These are phyloP conservation scores for Penicillium canariense DNA, from an alignment of 495 filamentous ascomycete species.

Conservation along the genomic window DNA sequence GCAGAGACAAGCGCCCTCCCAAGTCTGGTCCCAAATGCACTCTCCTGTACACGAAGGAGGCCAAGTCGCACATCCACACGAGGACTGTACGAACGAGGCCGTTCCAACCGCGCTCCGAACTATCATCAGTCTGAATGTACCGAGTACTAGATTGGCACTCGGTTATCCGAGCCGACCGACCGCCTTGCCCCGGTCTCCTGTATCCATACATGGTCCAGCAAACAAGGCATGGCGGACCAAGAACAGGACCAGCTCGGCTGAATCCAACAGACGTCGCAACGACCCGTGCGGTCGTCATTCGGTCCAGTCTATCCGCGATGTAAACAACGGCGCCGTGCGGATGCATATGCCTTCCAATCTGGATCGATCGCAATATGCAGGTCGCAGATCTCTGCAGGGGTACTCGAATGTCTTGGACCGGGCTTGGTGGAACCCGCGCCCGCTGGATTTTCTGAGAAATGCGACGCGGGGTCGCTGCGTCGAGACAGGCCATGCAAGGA, in stretches of 20 bases:
- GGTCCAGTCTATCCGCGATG: not conserved
- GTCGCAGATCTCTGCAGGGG: constrained; percentile 27
- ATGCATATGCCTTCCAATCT: constrained; percentile 19
- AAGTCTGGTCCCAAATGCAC: not conserved
- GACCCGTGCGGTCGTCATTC: not conserved
- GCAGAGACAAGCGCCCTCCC: not conserved
- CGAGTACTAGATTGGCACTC: not conserved
- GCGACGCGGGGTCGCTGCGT: not conserved
- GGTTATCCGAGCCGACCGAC: not conserved
- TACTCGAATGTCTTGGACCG: constrained; percentile 7
- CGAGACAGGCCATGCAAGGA: constrained; percentile 1
- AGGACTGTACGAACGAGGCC: not conserved
- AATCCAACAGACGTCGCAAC: not conserved
- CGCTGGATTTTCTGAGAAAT: not conserved
- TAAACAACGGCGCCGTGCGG: constrained; percentile 6
- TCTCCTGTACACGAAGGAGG: not conserved
- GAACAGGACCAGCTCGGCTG: not conserved
- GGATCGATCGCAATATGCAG: constrained; percentile 15
- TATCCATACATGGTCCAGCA: not conserved
- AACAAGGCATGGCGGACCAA: not conserved
- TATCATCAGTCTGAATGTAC: not conserved
- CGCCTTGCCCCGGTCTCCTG: no score
- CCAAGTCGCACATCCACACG: not conserved
- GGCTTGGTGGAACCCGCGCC: not conserved
- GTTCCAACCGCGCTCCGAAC: not conserved